A percentile compares a stretch with the other conserved stretches of the same genome.
phyloP scores from a whole-genome alignment of 306 rosid genomes.

The Cucurbita moschata region DNA sequence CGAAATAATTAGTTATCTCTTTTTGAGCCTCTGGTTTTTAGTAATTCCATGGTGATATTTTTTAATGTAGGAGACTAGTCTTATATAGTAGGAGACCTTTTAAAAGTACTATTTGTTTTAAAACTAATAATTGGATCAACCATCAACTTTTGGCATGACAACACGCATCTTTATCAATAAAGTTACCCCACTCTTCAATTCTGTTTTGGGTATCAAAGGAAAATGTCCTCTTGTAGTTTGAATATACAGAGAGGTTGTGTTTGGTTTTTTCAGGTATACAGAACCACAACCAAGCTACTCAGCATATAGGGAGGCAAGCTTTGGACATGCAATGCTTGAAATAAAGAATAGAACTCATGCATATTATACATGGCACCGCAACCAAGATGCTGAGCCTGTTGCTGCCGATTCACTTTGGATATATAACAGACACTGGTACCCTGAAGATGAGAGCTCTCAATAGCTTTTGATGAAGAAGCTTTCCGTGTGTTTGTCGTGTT shows the following conservation, averaged over 20 bases:
- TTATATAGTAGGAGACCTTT: no score
- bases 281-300: conserved; percentile 17
- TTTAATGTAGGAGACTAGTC: no score
- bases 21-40: not conserved
- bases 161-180: no score
- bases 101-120: no score
- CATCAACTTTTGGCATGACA: no score
- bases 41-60: not conserved
- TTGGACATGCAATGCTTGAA: conserved; percentile 15
- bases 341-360: conserved; percentile 19
- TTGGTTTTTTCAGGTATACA: not conserved
- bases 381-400: conserved; percentile 4
- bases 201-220: no score
- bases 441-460: conserved; percentile 4
- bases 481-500: not conserved
- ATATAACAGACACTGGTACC: conserved; percentile 8
- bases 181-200: no score
- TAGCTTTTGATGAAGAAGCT: not conserved
- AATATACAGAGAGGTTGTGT: not conserved
- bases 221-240: no score
- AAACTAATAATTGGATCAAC: no score
- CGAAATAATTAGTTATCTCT: not conserved
- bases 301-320: conserved; percentile 14
- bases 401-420: conserved; percentile 10
- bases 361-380: conserved; percentile 15